Conservation (phyloP, 345 rosid species). For the Balakata baccata region DNA sequence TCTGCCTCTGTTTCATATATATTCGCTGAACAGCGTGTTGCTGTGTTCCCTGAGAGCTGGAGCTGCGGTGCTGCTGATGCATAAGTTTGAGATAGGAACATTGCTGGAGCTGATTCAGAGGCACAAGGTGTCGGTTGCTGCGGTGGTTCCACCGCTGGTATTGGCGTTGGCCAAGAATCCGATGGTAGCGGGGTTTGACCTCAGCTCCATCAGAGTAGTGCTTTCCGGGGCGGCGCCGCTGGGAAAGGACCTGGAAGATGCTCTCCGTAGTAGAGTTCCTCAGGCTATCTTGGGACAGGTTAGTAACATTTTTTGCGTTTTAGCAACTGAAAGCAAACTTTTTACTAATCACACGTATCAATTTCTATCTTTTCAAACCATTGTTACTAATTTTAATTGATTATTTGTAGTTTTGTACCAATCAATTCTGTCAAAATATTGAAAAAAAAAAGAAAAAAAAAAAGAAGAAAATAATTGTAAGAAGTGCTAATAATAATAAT, state of each 20-base stretch:
- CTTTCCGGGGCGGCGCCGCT: conserved; percentile 95
- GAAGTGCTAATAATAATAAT: too few species aligned
- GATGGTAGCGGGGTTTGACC: conserved; percentile 54
- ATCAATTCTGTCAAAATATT: too few species aligned
- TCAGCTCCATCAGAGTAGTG: conserved; percentile 66
- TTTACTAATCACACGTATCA: too few species aligned
- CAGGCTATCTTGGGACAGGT: conserved; percentile 90
- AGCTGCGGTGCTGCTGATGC: conserved; percentile 74
- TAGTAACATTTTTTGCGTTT: conserved; percentile 3
- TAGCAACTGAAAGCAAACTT: neutral
- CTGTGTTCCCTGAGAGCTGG: conserved; percentile 70
- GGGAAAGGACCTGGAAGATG: conserved; percentile 81
- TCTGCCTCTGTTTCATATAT: conserved; percentile 81
- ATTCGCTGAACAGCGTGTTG: conserved; percentile 69
- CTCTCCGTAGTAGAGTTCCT: conserved; percentile 60
- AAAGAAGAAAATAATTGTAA: too few species aligned
- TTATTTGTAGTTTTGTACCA: too few species aligned
- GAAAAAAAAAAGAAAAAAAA: too few species aligned
- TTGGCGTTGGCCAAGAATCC: conserved; percentile 79
- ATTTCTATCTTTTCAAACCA: too few species aligned
- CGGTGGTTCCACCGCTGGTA: conserved; percentile 88
- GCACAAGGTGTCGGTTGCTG: conserved; percentile 66
- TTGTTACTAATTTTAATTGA: too few species aligned
- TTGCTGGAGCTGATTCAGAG: conserved; percentile 67
- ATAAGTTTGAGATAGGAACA: conserved; percentile 74